These are phyloP conservation scores for Gremmenia infestans DNA, from an alignment of 2,329 filamentous ascomycete species.

Conservation along the genomic window DNA sequence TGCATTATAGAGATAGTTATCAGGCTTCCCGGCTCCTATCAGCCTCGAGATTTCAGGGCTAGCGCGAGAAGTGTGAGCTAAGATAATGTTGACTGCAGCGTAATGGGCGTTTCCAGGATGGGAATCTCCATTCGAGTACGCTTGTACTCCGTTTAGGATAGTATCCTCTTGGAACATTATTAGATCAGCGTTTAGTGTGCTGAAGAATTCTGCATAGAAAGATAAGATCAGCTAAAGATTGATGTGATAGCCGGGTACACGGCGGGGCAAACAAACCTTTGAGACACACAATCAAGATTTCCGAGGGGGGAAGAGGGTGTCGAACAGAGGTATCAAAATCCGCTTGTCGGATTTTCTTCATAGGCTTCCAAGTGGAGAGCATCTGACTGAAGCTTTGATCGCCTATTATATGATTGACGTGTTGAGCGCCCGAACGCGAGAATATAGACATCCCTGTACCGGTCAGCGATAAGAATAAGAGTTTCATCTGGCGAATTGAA, in stretches of 20 bases:
- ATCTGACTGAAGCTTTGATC: constrained; percentile 12
- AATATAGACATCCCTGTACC: constrained; percentile 11
- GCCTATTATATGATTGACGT: constrained; percentile 11
- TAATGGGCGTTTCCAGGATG: constrained; percentile 4
- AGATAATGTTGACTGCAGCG: constrained; percentile 12
- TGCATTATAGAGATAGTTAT: constrained; percentile 11
- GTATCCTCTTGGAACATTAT: constrained; percentile 5
- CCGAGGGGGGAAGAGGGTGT: constrained; percentile 3
- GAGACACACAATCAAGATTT: constrained; percentile 4
- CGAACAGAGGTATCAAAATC: constrained; percentile 6
- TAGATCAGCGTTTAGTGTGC: constrained; percentile 6
- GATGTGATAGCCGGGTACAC: background rate
- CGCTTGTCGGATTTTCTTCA: background rate
- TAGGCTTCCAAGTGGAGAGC: constrained; percentile 1
- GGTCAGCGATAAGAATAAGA: background rate
- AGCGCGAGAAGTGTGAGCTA: constrained; percentile 7
- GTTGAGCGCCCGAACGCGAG: constrained; percentile 8
- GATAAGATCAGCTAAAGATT: background rate
- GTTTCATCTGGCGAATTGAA: too few species aligned
- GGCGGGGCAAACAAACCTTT: background rate
- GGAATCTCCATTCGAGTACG: constrained; percentile 5
- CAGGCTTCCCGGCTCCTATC: background rate
- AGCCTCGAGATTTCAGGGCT: background rate
- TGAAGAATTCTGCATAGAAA: constrained; percentile 1
- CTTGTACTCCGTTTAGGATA: constrained; percentile 6